phyloP scores from a whole-genome alignment of 2,329 filamentous ascomycete genomes.

The Pseudofabraea citricarpa region DNA sequence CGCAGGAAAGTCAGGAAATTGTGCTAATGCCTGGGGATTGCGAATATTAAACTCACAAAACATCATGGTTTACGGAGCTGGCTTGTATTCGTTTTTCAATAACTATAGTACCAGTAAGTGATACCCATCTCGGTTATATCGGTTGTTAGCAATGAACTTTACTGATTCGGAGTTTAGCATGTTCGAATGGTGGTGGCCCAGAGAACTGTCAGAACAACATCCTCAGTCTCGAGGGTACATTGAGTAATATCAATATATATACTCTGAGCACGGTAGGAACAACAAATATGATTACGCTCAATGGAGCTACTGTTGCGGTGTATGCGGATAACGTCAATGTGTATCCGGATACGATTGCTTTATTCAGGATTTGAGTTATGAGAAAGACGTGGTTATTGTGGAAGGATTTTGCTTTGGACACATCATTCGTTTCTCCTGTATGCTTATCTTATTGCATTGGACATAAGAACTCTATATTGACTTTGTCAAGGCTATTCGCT shows the following conservation, averaged over 20 bases:
- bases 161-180: too few species aligned
- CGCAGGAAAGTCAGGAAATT: constrained; percentile 32
- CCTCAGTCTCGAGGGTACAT: constrained; percentile 14
- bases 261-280: constrained; percentile 15
- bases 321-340: constrained; percentile 14
- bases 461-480: too few species aligned
- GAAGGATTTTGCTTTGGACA: too few species aligned
- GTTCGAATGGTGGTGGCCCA: constrained; percentile 8
- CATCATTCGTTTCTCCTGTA: too few species aligned
- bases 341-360: constrained; percentile 13
- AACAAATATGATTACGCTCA: constrained; percentile 16
- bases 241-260: constrained; percentile 15
- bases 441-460: too few species aligned
- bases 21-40: constrained; percentile 60
- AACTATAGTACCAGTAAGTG: constrained; percentile 38
- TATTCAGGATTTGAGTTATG: constrained; percentile 7
- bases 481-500: too few species aligned
- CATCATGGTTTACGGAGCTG: constrained; percentile 46
- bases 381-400: too few species aligned
- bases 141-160: too few species aligned
- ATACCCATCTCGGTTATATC: neutral
- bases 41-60: constrained; percentile 48
- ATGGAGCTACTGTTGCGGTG: constrained; percentile 8
- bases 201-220: constrained; percentile 19
- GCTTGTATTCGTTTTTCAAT: constrained; percentile 56